Evolutionary conservation across 371 early-diverging fungal species (phyloP), one percentile per base, ranked within the genome.

Genomic region (Haplosporangium sp.): DNA sequence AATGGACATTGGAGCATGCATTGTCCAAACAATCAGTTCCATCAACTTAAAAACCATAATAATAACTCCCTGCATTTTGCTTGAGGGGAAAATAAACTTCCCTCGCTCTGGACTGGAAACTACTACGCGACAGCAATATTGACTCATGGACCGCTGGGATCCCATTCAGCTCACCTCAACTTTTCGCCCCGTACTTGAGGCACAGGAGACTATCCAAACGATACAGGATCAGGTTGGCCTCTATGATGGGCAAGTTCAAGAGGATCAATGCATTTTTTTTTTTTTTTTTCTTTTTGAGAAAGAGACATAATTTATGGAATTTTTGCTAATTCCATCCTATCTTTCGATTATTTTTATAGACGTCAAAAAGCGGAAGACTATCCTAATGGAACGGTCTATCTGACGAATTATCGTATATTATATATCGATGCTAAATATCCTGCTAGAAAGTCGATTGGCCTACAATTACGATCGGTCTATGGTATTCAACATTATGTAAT

Each of bases 321-420:
- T 27, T 65, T 15, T 50, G 4, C 40, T 48, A 20, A 40, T 7
- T 34, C 52, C 48, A 37, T 61, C 59, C 39, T 37, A 59, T 39
- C 15, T 59, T 17, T 61, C 10, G 34, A 9, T 37, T 15, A 15
- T 4, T 39, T 40, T 39, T 39, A 44, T 67, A 79, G 79, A 8
- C 79, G 79, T 11, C 50, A 69, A 4, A 91, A 92, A 65, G 67
- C 89, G 57, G 85, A 86, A 6, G 83, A 89, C 27, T 92, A 89
- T 72, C 92, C 94, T 72, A 88, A 90, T 69, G 96, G 96, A 34
- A 88, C 91, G 0, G 89, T 90, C 40, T 94, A 94, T 65, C 83
- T 94, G 70, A 95, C 96, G 2, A 85, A 88, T 2, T 92, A 92
- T 69, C 91, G 96, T 44, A 77, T 96, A 42, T 82, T 95, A 37